phyloP scores from a whole-genome alignment of 148 eudicot species.

The Dysphania ambrosioides region DNA sequence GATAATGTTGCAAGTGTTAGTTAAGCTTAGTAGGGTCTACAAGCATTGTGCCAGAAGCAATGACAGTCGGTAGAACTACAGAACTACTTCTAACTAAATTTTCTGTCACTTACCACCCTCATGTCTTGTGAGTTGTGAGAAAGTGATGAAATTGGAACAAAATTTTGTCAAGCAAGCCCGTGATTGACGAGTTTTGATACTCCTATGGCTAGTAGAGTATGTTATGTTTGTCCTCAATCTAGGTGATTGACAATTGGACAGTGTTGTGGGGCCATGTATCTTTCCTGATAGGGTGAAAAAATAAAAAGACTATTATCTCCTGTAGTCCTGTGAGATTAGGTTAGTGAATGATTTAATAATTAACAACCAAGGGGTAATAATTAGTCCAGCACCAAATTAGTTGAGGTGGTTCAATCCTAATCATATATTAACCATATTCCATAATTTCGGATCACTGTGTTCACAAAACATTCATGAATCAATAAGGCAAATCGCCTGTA shows the following conservation, averaged over 20 bases:
- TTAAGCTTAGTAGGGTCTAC: background rate
- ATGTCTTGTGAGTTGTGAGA: no score
- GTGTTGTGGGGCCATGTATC: conserved; percentile 14
- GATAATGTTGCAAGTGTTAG: conserved; percentile 1
- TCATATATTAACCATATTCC: background rate
- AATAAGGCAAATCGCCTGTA: background rate
- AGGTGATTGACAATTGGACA: conserved; percentile 1
- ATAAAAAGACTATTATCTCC: background rate
- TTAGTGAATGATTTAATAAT: background rate
- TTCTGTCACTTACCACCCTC: conserved; percentile 1
- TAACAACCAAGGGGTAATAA: background rate
- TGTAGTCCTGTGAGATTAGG: background rate
- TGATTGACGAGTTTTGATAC: conserved; percentile 32
- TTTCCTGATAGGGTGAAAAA: conserved; percentile 14
- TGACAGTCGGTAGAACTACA: conserved; percentile 10
- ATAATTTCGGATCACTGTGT: background rate
- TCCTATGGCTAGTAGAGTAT: background rate
- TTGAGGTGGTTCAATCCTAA: background rate
- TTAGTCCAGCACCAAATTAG: background rate
- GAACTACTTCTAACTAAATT: conserved; percentile 21
- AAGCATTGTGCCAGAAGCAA: background rate
- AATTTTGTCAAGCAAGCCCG: conserved; percentile 20
- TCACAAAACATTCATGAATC: background rate
- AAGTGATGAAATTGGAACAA: conserved; percentile 3
- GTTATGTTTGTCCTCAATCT: conserved; percentile 16